Percentiles rank a stretch among this genome's conserved stretches.
Conservation (phyloP, 805 yeast species). For the Ogataea ganodermae region DNA sequence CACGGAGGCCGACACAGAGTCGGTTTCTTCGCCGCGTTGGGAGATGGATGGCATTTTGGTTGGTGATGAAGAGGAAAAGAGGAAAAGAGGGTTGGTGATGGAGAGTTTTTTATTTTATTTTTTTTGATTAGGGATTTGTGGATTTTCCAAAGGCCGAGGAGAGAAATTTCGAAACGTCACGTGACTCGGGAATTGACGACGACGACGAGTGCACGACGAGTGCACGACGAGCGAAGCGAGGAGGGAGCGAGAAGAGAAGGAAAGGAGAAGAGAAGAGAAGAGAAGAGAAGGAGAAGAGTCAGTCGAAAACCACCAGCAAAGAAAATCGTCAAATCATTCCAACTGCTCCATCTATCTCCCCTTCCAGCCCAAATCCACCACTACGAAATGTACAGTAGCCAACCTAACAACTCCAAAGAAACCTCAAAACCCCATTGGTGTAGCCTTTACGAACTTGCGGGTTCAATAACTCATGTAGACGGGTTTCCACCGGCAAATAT, state of each 20-base stretch:
- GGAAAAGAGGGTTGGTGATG: neutral
- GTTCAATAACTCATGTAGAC: no score
- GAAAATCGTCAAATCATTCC: no score
- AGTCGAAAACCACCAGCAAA: neutral
- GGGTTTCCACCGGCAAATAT: no score
- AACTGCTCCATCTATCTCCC: no score
- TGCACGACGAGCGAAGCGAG: neutral
- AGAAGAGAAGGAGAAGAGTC: neutral
- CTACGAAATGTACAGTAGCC: no score
- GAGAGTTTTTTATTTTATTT: no score
- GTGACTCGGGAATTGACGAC: conserved; percentile 12
- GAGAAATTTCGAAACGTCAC: conserved; percentile 15
- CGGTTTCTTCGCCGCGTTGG: conserved; percentile 24
- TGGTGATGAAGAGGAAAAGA: neutral
- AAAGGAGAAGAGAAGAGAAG: neutral
- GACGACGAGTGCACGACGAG: neutral
- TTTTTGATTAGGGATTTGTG: neutral
- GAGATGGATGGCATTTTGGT: conserved; percentile 29
- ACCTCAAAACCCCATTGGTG: no score
- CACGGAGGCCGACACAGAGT: conserved; percentile 28
- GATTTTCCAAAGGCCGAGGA: conserved; percentile 9
- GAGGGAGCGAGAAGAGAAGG: neutral
- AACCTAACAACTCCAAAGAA: no score
- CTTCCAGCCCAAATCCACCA: no score
- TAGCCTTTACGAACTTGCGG: no score